These are phyloP conservation scores for Gaeumannomyces sp. DNA, from an alignment of 2,329 filamentous ascomycete species.

Conservation along the genomic window DNA sequence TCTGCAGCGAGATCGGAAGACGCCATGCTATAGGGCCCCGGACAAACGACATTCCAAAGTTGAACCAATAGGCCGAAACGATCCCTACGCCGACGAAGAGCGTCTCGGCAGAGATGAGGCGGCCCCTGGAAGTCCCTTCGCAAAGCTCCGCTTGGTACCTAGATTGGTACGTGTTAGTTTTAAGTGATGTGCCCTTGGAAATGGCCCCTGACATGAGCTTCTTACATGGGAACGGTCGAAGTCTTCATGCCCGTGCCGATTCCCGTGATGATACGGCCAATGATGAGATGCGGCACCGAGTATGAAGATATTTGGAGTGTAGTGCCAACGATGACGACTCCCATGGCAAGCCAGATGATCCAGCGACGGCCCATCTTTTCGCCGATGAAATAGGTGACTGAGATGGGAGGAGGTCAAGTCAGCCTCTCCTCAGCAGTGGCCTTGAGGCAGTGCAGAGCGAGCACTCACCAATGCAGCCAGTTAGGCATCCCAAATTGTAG, in stretches of 20 bases:
- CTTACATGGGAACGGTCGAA: too few species aligned
- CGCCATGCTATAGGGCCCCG: constrained; percentile 43
- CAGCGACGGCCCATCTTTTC: background rate
- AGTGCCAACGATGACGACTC: background rate
- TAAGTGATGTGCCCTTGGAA: too few species aligned
- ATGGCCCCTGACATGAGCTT: too few species aligned
- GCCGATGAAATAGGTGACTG: background rate
- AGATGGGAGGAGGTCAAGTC: background rate
- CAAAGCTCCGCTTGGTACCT: too few species aligned
- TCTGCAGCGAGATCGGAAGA: constrained; percentile 44
- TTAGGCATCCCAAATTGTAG: too few species aligned
- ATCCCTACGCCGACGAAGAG: too few species aligned
- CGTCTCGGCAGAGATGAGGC: too few species aligned
- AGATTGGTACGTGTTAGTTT: too few species aligned
- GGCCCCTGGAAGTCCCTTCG: too few species aligned
- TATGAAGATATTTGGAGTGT: background rate
- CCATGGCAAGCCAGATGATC: background rate
- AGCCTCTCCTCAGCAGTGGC: background rate
- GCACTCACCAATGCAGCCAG: too few species aligned
- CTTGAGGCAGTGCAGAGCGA: too few species aligned
- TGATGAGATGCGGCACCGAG: background rate
- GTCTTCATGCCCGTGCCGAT: too few species aligned
- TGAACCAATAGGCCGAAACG: constrained; percentile 37
- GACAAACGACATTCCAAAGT: constrained; percentile 38
- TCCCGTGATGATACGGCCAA: background rate